A percentile compares a stretch with the other conserved stretches of the same genome.
Evolutionary conservation across 768 basidiomycete genomes (phyloP).

Genomic region (Podaxis carcinomalis): DNA sequence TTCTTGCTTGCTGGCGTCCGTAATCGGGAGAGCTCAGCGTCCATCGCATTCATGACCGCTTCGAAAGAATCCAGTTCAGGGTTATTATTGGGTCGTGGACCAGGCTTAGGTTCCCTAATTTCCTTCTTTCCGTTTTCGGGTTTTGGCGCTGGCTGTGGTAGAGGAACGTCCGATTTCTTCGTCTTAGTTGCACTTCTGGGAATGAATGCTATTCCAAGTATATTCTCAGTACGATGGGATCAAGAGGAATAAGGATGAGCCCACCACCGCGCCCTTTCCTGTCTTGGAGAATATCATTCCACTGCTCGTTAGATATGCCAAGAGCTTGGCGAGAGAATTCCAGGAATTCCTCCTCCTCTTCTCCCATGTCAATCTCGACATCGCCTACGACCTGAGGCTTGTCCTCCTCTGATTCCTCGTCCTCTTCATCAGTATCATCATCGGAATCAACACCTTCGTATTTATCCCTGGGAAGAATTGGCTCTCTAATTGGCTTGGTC

Average conservation of each 20-base stretch:
- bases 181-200: constrained; percentile 34
- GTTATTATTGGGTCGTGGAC: constrained; percentile 45
- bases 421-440: constrained; percentile 75
- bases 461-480: constrained; percentile 75
- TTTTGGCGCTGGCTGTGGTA: background rate
- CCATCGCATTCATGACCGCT: constrained; percentile 94
- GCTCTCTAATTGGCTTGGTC: constrained; percentile 59
- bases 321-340: constrained; percentile 91
- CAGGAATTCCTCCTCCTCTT: constrained; percentile 92
- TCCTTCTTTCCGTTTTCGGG: constrained; percentile 11
- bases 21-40: constrained; percentile 62
- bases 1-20: constrained; percentile 25
- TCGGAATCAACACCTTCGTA: constrained; percentile 94
- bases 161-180: constrained; percentile 12
- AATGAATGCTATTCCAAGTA: constrained; percentile 47
- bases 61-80: constrained; percentile 89
- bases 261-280: constrained; percentile 78
- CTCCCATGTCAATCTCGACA: constrained; percentile 85
- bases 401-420: constrained; percentile 70
- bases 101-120: constrained; percentile 21
- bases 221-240: background rate
- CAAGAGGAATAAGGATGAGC: constrained; percentile 20
- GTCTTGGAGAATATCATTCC: constrained; percentile 81
- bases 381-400: constrained; percentile 81
- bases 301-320: constrained; percentile 86